These are phyloP conservation scores for Trichopus zeylanicus DNA, from an alignment of 116 monocot species.

Conservation along the genomic window DNA sequence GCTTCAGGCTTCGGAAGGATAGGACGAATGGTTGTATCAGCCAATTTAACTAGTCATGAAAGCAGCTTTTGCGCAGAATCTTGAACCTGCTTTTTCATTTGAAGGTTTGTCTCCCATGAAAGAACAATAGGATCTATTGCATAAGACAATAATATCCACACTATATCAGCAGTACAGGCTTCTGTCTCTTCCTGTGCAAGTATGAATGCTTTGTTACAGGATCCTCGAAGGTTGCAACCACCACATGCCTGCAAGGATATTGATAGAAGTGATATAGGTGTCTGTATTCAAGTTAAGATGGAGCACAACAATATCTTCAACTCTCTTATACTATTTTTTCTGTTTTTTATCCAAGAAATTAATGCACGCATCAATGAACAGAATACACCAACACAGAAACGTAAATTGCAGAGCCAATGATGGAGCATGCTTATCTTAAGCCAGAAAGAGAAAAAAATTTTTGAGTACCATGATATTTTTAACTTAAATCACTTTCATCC, in stretches of 20 bases:
- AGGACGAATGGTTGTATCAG: constrained; percentile 63
- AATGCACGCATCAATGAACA: too few species aligned
- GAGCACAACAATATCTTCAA: background rate
- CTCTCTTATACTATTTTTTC: too few species aligned
- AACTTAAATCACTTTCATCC: constrained; percentile 84
- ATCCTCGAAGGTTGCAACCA: constrained; percentile 55
- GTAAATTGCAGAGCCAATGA: background rate
- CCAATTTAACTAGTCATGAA: constrained; percentile 50
- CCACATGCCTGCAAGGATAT: constrained; percentile 52
- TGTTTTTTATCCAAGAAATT: too few species aligned
- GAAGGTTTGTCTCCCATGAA: constrained; percentile 23
- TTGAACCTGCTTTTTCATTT: constrained; percentile 38
- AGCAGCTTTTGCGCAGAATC: constrained; percentile 65
- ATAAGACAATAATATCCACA: constrained; percentile 71
- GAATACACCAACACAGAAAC: too few species aligned
- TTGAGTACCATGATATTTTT: background rate
- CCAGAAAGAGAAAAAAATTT: background rate
- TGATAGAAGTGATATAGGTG: background rate
- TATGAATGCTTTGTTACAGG: constrained; percentile 81
- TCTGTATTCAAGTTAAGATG: background rate
- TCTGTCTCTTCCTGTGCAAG: constrained; percentile 40
- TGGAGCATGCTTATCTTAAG: background rate
- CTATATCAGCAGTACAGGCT: constrained; percentile 76
- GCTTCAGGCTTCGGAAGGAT: constrained; percentile 35
- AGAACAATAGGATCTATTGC: constrained; percentile 42